Conservation (phyloP, 2,329 filamentous ascomycete genomes). For the Penicillium sp. region DNA sequence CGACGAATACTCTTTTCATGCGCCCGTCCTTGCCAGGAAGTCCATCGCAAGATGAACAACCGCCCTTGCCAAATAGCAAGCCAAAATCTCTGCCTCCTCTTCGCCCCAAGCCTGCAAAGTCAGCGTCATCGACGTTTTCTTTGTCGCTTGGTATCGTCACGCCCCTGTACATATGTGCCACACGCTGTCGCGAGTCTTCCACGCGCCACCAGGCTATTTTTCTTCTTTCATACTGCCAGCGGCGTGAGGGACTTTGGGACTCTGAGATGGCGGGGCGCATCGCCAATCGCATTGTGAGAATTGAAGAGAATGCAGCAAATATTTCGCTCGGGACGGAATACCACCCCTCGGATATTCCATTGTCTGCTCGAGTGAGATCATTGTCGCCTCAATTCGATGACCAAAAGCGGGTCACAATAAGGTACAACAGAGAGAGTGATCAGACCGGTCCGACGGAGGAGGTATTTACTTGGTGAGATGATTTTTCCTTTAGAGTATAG, state of each 20-base stretch:
- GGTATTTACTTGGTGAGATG: neutral
- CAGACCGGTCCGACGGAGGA: neutral
- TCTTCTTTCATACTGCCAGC: conserved; percentile 61
- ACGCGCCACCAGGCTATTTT: conserved; percentile 65
- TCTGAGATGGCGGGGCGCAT: conserved; percentile 24
- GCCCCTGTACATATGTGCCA: conserved; percentile 67
- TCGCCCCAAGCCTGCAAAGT: conserved; percentile 11
- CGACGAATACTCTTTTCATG: neutral
- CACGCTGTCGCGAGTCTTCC: conserved; percentile 63
- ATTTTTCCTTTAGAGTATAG: neutral
- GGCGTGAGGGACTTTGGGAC: conserved; percentile 72
- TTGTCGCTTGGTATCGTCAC: conserved; percentile 67
- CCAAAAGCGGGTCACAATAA: neutral
- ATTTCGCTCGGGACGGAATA: neutral
- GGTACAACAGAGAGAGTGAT: neutral
- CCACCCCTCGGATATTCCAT: neutral
- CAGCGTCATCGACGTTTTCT: conserved; percentile 52
- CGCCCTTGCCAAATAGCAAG: conserved; percentile 1
- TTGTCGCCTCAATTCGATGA: conserved; percentile 1
- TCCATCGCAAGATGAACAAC: neutral
- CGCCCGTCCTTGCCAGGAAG: neutral
- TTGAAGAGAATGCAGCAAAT: conserved; percentile 26
- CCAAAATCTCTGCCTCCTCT: conserved; percentile 11
- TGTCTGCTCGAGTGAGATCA: conserved; percentile 1
- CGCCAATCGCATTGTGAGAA: conserved; percentile 21